Evolutionary conservation across 2,329 filamentous ascomycete species (phyloP).

Genomic region (Fusarium pseudonygamai): DNA sequence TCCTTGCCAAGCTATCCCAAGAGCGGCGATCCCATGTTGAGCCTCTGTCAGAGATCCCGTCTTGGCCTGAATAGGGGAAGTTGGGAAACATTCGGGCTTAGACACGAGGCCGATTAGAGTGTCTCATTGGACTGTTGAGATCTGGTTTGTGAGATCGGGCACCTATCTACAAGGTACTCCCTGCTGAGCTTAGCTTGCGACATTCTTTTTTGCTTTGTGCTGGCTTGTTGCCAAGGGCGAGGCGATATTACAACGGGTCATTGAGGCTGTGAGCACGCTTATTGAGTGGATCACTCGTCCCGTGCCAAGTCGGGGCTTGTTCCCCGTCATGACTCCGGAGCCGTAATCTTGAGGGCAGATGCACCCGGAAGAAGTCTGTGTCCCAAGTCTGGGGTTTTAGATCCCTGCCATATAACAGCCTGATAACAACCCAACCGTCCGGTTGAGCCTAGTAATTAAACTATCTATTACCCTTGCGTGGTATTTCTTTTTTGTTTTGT

Average conservation of each 20-base stretch:
- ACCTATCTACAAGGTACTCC: conserved; percentile 32
- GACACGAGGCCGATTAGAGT: conserved; percentile 22
- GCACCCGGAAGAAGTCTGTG: not conserved
- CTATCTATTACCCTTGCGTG: not conserved
- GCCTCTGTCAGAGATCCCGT: conserved; percentile 2
- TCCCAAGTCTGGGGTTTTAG: not conserved
- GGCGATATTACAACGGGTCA: conserved; percentile 23
- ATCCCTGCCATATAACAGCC: conserved; percentile 8
- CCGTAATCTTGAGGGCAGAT: not conserved
- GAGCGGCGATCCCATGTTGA: conserved; percentile 37
- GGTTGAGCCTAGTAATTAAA: conserved; percentile 42
- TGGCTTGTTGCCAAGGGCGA: not conserved
- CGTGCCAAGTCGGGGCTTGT: conserved; percentile 33
- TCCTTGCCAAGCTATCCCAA: conserved; percentile 34
- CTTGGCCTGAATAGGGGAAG: conserved; percentile 10
- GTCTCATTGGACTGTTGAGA: conserved; percentile 25
- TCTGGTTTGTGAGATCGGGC: conserved; percentile 42
- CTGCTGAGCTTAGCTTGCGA: conserved; percentile 14
- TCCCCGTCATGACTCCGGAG: not conserved
- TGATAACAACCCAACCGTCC: conserved; percentile 38
- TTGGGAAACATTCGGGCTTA: conserved; percentile 19
- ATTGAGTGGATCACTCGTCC: not conserved
- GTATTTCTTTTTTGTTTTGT: not conserved
- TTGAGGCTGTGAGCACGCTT: conserved; percentile 25
- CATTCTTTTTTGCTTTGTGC: not conserved